Evolutionary conservation across 371 early-diverging fungal species (phyloP).

Genomic region (Mortierella sp.): DNA sequence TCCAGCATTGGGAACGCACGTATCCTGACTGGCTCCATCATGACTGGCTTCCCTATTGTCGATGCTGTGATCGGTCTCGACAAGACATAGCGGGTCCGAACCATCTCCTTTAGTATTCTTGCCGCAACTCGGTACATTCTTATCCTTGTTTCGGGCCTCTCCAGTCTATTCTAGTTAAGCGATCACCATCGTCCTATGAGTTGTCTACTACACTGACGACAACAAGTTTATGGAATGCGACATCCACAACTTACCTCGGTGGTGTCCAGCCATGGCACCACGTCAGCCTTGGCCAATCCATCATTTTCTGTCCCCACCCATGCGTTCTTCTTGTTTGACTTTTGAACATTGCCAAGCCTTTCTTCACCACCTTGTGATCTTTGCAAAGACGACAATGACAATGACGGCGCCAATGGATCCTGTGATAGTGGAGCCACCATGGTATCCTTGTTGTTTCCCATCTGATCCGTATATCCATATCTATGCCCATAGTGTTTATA

Average conservation of each 20-base stretch:
- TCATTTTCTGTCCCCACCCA: background rate
- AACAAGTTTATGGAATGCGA: no score
- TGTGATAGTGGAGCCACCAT: no score
- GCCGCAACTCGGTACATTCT: background rate
- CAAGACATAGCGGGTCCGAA: no score
- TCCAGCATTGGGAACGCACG: no score
- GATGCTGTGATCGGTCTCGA: no score
- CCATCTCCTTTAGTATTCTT: no score
- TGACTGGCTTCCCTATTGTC: no score
- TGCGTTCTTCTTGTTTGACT: background rate
- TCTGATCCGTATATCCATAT: background rate
- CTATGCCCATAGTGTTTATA: background rate
- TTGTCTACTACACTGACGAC: no score
- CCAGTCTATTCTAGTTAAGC: background rate
- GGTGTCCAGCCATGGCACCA: background rate
- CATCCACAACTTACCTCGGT: constrained; percentile 5
- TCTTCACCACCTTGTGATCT: background rate
- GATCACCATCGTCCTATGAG: no score
- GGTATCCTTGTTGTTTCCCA: background rate
- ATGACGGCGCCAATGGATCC: background rate
- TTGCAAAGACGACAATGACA: no score
- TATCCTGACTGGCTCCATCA: background rate
- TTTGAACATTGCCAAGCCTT: background rate
- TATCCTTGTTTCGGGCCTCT: background rate
- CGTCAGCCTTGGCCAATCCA: constrained; percentile 8